phyloP scores from a whole-genome alignment of 116 monocot genomes.

The Dioscorea cayenensis region DNA sequence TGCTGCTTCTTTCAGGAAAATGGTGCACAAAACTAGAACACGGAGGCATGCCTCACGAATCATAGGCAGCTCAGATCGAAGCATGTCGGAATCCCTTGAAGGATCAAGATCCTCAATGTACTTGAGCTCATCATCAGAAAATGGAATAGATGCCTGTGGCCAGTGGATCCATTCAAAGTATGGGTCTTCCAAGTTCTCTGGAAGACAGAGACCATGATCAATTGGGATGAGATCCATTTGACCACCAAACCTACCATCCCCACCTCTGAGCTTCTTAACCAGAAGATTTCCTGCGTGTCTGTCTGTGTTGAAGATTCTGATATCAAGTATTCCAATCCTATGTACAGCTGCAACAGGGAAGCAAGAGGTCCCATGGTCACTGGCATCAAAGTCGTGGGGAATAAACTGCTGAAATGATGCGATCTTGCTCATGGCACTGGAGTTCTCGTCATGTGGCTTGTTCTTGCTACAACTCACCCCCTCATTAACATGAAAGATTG shows the following conservation, averaged over 20 bases:
- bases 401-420: slow-evolving; percentile 89
- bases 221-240: slow-evolving; percentile 75
- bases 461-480: slow-evolving; percentile 15
- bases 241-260: slow-evolving; percentile 44
- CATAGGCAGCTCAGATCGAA: slow-evolving; percentile 68
- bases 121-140: slow-evolving; percentile 79
- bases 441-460: slow-evolving; percentile 23
- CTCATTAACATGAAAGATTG: slow-evolving; percentile 70
- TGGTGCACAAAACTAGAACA: slow-evolving; percentile 65
- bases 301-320: slow-evolving; percentile 89
- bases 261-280: slow-evolving; percentile 47
- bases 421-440: slow-evolving; percentile 46
- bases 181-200: slow-evolving; percentile 86
- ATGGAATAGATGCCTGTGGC: slow-evolving; percentile 90
- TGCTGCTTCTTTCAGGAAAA: slow-evolving; percentile 83
- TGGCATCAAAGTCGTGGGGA: slow-evolving; percentile 83
- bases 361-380: slow-evolving; percentile 81
- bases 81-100: slow-evolving; percentile 48
- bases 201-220: slow-evolving; percentile 89
- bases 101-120: slow-evolving; percentile 85
- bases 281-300: slow-evolving; percentile 85
- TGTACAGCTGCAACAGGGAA: slow-evolving; percentile 84
- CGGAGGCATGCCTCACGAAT: slow-evolving; percentile 83
- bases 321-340: slow-evolving; percentile 84
- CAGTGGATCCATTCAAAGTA: slow-evolving; percentile 98